A percentile compares a stretch with the other conserved stretches of the same genome.
Conservation (phyloP, 176 grass and related monocot genomes). For the Carex littledalei region DNA sequence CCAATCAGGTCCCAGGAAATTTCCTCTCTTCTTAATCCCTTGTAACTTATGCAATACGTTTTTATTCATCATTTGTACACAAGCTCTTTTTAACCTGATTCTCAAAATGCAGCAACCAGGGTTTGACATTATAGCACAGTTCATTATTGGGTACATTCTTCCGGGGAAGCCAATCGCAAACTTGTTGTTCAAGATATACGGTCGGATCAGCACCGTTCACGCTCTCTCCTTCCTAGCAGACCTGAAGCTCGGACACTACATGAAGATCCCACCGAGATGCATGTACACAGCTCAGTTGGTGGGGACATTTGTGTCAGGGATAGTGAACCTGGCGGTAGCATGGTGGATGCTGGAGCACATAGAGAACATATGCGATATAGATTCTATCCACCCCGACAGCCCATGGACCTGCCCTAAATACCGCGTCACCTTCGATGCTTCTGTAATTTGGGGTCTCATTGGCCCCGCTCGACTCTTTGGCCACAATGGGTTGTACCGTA, state of each 20-base stretch:
- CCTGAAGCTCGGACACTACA: conserved; percentile 93
- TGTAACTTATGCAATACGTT: background rate
- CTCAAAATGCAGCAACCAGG: conserved; percentile 58
- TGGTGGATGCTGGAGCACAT: conserved; percentile 96
- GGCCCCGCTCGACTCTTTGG: conserved; percentile 66
- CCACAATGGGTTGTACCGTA: conserved; percentile 60
- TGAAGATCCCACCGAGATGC: conserved; percentile 93
- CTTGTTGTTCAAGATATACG: conserved; percentile 93
- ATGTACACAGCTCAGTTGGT: conserved; percentile 92
- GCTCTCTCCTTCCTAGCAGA: conserved; percentile 85
- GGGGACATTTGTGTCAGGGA: conserved; percentile 66
- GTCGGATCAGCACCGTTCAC: conserved; percentile 85
- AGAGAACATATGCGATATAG: conserved; percentile 90
- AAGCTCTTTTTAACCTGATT: background rate
- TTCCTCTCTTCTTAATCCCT: background rate
- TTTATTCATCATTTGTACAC: background rate
- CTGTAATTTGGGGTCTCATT: conserved; percentile 93
- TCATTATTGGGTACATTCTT: conserved; percentile 75
- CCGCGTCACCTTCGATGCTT: conserved; percentile 80
- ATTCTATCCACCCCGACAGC: conserved; percentile 71
- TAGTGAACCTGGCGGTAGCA: conserved; percentile 80
- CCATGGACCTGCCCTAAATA: conserved; percentile 98
- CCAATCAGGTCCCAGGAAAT: conserved; percentile 48
- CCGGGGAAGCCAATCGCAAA: conserved; percentile 93
- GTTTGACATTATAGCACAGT: conserved; percentile 94